Evolutionary conservation across 1,284 basidiomycete species (phyloP), one percentile per base, ranked within the genome.

Genomic region (Boletus nobilissimus): DNA sequence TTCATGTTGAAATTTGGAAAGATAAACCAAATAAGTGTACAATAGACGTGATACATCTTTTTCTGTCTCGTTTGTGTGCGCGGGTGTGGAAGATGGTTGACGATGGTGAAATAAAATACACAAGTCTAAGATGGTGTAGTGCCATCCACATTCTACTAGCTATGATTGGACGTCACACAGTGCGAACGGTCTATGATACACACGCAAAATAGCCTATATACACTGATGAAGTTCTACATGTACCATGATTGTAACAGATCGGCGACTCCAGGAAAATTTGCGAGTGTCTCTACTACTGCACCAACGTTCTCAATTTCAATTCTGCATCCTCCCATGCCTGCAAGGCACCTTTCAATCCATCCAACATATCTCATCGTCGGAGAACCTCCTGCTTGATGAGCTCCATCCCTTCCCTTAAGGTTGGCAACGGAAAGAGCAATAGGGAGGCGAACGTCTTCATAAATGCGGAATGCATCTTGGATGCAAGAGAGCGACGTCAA

Each of bases 401-500:
- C 24, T 77, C 80, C 76, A 82, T 80, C 0, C 77, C 81, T 6
- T 70, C 76, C 18, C 64, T 67, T 34, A 36, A 65, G 29, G 16
- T 63, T 43, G 22, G 77, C 74, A 14, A 79, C 32, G 1, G 54
- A 54, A 16, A 36, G 24, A 29, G 73, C 77, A 39, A 83, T 79
- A 16, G 82, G 81, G 16, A 84, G 81, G 6, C 85, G 84, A 63
- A 84, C 64, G 26, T 77, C 67, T 40, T 85, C 81, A 71, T 85
- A 86, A 26, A 86, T 81, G 51, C 76, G 73, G 8, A 87, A 81
- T 3, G 79, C 82, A 8, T 80, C 79, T 24, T 77, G 73, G 26
- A 82, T 73, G n/a, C 74, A 81, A n/a, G 77, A 62, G 24, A 75
- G 79, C 13, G 81, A 81, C 5, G 80, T 72, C 3, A 80, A 77